Base-by-base conservation (phyloP, 176 grass and related monocot species). In the Rhipidocladum racemiflorum region DNA sequence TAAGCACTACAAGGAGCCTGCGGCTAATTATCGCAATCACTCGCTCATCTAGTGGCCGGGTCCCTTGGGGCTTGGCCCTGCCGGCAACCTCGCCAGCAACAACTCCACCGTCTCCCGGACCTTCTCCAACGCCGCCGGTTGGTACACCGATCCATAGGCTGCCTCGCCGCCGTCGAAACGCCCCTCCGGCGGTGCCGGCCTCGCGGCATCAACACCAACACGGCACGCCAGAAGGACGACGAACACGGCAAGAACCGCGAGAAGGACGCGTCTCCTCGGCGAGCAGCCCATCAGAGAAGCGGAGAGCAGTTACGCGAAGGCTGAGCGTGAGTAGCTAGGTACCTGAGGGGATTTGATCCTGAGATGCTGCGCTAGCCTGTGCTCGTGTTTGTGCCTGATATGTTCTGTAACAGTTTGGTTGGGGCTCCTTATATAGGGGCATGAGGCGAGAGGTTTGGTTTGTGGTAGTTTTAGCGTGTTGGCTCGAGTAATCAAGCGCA, bases 21-120 rank as follows among this genome's bases (percentile, higher is more conserved):
- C 53, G 4, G 32, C 53, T 23, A 3, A 10, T 11, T 23, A 39
- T 5, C 39, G 4, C 23, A 43, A 13, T 57, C 35, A 51, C 0
- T 36, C 25, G 3, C 7, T 14, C n/a, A 4, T 8, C 85, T 91
- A 92, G 23, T 94, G 89, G 1, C 92, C 92, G 0, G 92, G 89
- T 32, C 89, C 89, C 55, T 86, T 88, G 9, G 89, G 87, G 86
- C 89, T 94, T 0, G 92, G 87, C 1, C 92, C 92, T 5, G 87
- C 84, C 34, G 89, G 90, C 68, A 92, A 79, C 82, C 76, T 86
- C n/a, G 81, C 89, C 61, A 85, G 62, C 78, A 83, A 61, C n/a
- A 85, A 60, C 60, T 84, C 79, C 65, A 91, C 78, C 43, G 79
- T 45, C 39, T 55, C 69, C 63, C 29, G 68, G 28, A 73, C 83